phyloP scores from a whole-genome alignment of 371 early-diverging fungal genomes.

The Cokeromyces recurvatus region DNA sequence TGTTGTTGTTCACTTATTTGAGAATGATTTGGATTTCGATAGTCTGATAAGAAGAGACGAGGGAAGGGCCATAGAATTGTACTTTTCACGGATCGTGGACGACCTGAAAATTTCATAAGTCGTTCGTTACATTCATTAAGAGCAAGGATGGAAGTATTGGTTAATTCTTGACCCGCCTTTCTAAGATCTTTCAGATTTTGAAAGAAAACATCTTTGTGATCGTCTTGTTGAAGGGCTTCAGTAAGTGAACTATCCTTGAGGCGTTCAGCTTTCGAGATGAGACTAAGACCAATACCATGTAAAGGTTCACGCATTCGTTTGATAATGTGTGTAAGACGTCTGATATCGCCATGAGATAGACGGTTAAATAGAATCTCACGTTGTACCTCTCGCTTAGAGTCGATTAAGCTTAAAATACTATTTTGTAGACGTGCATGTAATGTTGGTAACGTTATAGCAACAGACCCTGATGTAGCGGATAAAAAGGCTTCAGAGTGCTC shows the following conservation, averaged over 20 bases:
- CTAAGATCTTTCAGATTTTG: slow-evolving; percentile 1
- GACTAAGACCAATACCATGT: slow-evolving; percentile 37
- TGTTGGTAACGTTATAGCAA: slow-evolving; percentile 17
- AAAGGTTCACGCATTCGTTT: slow-evolving; percentile 30
- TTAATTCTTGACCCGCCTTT: slow-evolving; percentile 9
- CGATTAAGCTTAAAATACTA: slow-evolving; percentile 27
- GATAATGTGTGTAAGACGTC: slow-evolving; percentile 23
- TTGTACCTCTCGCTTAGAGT: slow-evolving; percentile 39
- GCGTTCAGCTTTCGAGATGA: slow-evolving; percentile 21
- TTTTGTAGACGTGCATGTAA: slow-evolving; percentile 28
- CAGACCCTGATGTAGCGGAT: background rate
- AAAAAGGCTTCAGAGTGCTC: slow-evolving; percentile 33
- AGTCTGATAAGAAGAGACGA: slow-evolving; percentile 17
- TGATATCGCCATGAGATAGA: slow-evolving; percentile 27
- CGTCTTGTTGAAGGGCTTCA: too few relatives aligned
- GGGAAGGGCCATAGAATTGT: slow-evolving; percentile 41
- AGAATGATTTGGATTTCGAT: background rate
- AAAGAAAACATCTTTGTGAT: too few relatives aligned
- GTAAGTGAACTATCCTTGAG: too few relatives aligned
- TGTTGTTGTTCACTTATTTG: background rate
- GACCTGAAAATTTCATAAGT: slow-evolving; percentile 4
- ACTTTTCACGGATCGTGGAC: slow-evolving; percentile 12
- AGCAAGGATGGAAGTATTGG: slow-evolving; percentile 5
- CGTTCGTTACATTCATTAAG: slow-evolving; percentile 15
- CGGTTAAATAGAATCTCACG: slow-evolving; percentile 30